Conservation (phyloP, 2,329 filamentous ascomycete species). For the Stromatinia cepivora region DNA sequence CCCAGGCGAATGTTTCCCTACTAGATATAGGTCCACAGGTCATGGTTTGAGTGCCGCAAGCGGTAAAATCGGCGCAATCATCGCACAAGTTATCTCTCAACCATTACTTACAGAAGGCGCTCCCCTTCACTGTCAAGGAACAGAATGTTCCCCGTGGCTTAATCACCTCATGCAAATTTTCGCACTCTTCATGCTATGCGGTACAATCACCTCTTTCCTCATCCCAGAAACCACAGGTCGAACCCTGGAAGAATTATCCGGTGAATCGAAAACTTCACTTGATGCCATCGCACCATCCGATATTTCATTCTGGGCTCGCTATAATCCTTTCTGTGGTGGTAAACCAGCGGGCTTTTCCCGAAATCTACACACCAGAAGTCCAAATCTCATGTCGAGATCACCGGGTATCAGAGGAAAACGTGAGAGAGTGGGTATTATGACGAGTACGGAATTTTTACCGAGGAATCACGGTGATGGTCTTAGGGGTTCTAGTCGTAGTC, state of each 20-base stretch:
- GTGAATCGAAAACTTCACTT: conserved; percentile 47
- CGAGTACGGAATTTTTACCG: conserved; percentile 30
- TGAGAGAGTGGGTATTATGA: conserved; percentile 37
- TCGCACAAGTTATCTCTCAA: conserved; percentile 65
- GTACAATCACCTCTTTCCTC: conserved; percentile 67
- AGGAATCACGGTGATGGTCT: conserved; percentile 11
- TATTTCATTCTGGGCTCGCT: conserved; percentile 13
- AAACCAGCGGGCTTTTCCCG: conserved; percentile 33
- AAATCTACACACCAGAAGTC: neutral
- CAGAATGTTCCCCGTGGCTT: conserved; percentile 58
- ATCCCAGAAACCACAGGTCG: conserved; percentile 75
- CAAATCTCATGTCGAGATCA: conserved; percentile 25
- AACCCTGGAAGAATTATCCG: conserved; percentile 70
- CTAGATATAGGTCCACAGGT: conserved; percentile 60
- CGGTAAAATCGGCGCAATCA: conserved; percentile 67
- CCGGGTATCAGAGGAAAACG: conserved; percentile 30
- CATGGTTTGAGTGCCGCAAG: conserved; percentile 67
- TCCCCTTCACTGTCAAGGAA: conserved; percentile 50
- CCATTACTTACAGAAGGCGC: conserved; percentile 61
- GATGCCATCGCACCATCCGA: conserved; percentile 18
- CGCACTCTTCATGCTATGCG: conserved; percentile 76
- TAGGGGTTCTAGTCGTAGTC: too few relatives aligned
- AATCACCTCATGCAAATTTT: conserved; percentile 76
- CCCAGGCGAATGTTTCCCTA: conserved; percentile 65
- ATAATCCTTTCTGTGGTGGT: conserved; percentile 32